Evolutionary conservation across 176 grass and related monocot genomes (phyloP).

Genomic region (Musa acuminata): DNA sequence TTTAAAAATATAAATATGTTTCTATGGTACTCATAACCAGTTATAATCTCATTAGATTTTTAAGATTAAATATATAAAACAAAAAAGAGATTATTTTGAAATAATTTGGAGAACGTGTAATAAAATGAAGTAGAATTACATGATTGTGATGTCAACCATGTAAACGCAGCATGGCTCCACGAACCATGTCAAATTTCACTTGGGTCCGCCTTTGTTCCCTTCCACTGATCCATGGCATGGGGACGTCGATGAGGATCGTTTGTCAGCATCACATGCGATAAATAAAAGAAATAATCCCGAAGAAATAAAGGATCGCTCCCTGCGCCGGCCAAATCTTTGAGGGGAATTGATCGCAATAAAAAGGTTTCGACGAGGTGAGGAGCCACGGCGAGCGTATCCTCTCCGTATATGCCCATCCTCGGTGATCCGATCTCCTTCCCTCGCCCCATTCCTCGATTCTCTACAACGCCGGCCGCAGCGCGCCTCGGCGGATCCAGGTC

Average conservation of each 20-base stretch:
- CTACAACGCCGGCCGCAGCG: not conserved
- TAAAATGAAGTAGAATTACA: too few relatives aligned
- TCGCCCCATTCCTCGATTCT: too few relatives aligned
- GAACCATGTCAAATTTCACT: not conserved
- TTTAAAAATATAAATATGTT: too few relatives aligned
- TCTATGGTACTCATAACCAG: too few relatives aligned
- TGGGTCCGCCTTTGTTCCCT: not conserved
- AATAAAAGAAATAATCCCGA: not conserved
- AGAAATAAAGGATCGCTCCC: not conserved
- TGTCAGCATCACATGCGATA: not conserved
- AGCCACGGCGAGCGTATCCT: not conserved
- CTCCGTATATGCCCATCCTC: not conserved
- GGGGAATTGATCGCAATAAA: not conserved
- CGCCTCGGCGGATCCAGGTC: not conserved
- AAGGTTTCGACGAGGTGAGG: not conserved
- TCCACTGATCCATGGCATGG: not conserved
- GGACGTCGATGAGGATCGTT: not conserved
- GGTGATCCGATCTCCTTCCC: not conserved
- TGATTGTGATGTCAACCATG: not conserved
- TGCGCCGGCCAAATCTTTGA: not conserved
- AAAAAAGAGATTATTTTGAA: not conserved
- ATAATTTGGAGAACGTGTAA: too few relatives aligned
- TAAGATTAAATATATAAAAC: not conserved
- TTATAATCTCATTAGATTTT: too few relatives aligned
- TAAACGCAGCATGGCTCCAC: not conserved